Conservation (phyloP, 2,329 filamentous ascomycete species). For the Paecilomyces sp. region DNA sequence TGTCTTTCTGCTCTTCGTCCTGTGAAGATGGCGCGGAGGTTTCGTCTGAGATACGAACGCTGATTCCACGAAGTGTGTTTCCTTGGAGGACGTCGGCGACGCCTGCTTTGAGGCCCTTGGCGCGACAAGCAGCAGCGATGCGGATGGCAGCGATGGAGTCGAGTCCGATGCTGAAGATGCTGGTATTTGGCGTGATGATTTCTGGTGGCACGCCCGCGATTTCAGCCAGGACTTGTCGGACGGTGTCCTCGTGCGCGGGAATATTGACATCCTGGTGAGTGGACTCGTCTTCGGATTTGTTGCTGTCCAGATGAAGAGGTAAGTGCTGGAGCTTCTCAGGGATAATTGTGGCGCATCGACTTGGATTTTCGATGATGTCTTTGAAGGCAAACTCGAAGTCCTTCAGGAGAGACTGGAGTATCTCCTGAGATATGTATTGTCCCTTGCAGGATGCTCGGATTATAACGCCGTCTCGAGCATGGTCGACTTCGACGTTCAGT, state of each 20-base stretch:
- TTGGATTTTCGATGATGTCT: constrained; percentile 21
- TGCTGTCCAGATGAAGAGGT: constrained; percentile 9
- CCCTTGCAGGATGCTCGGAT: constrained; percentile 15
- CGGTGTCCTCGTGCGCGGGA: constrained; percentile 9
- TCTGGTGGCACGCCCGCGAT: constrained; percentile 12
- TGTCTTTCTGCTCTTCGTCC: not conserved
- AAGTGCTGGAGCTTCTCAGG: constrained; percentile 15
- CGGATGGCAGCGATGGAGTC: constrained; percentile 25
- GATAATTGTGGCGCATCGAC: constrained; percentile 13
- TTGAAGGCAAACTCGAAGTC: constrained; percentile 13
- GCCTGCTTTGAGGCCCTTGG: constrained; percentile 16
- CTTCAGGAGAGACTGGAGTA: constrained; percentile 10
- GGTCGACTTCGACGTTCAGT: constrained; percentile 23
- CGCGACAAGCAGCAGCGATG: constrained; percentile 19
- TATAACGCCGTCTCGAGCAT: constrained; percentile 13
- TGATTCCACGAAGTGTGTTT: constrained; percentile 21
- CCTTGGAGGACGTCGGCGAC: constrained; percentile 27
- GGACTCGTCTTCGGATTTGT: not conserved
- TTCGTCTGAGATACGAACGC: constrained; percentile 10
- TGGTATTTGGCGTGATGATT: constrained; percentile 16
- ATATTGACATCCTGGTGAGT: constrained; percentile 1
- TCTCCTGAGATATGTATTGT: constrained; percentile 12
- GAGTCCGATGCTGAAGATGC: constrained; percentile 23
- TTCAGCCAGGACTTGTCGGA: constrained; percentile 16
- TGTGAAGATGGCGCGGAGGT: not conserved